phyloP scores from a whole-genome alignment of 352 stramenopile species.

The Phytopythium helicoides region DNA sequence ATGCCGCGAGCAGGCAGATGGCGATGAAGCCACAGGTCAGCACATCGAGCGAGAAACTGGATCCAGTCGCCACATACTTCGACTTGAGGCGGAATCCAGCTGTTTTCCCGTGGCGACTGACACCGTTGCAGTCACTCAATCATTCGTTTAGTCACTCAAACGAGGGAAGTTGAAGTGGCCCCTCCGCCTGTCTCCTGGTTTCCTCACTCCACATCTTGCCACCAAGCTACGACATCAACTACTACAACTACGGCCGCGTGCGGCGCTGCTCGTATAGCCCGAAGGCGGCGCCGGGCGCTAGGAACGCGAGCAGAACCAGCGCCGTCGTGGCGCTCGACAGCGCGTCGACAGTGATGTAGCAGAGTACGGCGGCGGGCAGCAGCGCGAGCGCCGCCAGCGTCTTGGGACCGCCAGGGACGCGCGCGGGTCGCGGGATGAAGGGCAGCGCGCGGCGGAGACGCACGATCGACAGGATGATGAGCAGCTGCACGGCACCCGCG shows the following conservation, averaged over 20 bases:
- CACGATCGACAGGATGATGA: constrained; percentile 89
- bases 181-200: too few relatives aligned
- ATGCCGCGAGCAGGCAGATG: too few relatives aligned
- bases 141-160: too few relatives aligned
- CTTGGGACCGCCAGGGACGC: constrained; percentile 26
- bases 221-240: too few relatives aligned
- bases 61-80: too few relatives aligned
- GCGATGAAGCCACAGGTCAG: too few relatives aligned
- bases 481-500: constrained; percentile 74
- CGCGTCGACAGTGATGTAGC: constrained; percentile 34
- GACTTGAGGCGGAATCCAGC: too few relatives aligned
- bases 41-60: too few relatives aligned
- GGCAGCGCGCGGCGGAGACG: constrained; percentile 71
- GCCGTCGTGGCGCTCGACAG: constrained; percentile 22
- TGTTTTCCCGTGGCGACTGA: too few relatives aligned
- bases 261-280: constrained; percentile 25
- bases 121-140: too few relatives aligned
- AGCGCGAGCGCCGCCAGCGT: constrained; percentile 17
- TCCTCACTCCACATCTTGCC: too few relatives aligned
- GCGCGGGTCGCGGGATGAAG: constrained; percentile 57
- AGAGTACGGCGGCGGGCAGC: constrained; percentile 20
- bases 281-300: constrained; percentile 30
- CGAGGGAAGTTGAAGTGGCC: too few relatives aligned
- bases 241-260: not conserved
- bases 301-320: constrained; percentile 34